These are phyloP conservation scores for Schwanniomyces yamadae DNA, from an alignment of 805 yeast genomes.

Conservation along the genomic window DNA sequence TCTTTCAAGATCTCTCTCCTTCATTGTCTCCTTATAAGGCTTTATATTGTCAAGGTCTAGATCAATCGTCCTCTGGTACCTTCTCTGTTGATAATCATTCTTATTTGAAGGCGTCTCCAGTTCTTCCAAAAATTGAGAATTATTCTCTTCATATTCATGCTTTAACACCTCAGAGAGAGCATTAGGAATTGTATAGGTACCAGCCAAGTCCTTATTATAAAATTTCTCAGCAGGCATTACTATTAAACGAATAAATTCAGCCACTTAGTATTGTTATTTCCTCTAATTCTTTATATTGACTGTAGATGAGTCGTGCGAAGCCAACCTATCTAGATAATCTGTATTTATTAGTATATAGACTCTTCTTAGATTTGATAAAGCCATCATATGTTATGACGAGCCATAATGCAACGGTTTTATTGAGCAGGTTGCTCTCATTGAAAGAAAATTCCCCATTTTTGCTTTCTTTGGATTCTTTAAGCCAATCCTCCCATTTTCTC, in stretches of 20 bases:
- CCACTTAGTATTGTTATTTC: too few species aligned
- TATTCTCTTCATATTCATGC: conserved; percentile 20
- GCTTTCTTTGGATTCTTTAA: conserved; percentile 64
- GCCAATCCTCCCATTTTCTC: conserved; percentile 62
- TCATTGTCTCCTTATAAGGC: conserved; percentile 44
- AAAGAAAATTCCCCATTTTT: conserved; percentile 77
- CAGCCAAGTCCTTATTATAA: conserved; percentile 21
- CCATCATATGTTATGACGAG: conserved; percentile 22
- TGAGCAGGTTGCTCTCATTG: conserved; percentile 63
- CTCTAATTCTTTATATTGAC: too few species aligned
- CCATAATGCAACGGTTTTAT: conserved; percentile 47
- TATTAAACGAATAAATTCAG: too few species aligned
- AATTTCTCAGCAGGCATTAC: conserved; percentile 4
- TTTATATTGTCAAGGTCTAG: conserved; percentile 24
- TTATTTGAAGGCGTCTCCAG: conserved; percentile 16
- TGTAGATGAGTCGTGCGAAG: conserved; percentile 1
- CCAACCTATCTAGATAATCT: too few species aligned
- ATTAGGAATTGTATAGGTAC: conserved; percentile 30
- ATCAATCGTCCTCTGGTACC: conserved; percentile 24
- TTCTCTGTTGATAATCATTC: conserved; percentile 29
- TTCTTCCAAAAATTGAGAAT: conserved; percentile 13
- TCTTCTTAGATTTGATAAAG: too few species aligned
- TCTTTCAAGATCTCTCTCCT: conserved; percentile 40
- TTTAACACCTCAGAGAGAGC: conserved; percentile 25
- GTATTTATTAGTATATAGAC: too few species aligned